These are phyloP conservation scores for Fomitopsis palustris DNA, from an alignment of 1,284 basidiomycete species.

Conservation along the genomic window DNA sequence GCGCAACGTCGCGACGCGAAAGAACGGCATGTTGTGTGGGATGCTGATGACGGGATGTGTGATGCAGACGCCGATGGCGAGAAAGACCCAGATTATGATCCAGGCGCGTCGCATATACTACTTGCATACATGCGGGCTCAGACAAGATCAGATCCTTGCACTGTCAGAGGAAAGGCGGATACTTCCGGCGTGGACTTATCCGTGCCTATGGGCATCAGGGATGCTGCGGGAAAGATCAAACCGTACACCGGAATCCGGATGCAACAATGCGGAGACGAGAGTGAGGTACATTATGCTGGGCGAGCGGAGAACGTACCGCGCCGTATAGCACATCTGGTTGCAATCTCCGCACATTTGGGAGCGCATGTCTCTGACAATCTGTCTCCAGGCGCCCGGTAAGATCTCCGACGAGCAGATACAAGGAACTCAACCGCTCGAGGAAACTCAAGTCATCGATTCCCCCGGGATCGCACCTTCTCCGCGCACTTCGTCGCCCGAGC, in stretches of 20 bases:
- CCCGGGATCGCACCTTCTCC: constrained; percentile 6
- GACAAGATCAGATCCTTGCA: neutral
- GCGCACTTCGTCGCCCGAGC: constrained; percentile 7
- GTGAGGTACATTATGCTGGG: constrained; percentile 49
- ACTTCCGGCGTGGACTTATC: constrained; percentile 15
- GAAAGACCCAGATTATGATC: constrained; percentile 23
- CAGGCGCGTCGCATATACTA: constrained; percentile 6
- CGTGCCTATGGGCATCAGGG: constrained; percentile 30
- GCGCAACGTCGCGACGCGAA: constrained; percentile 46
- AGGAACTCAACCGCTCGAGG: constrained; percentile 21
- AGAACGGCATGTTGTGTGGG: constrained; percentile 44
- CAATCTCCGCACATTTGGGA: constrained; percentile 9
- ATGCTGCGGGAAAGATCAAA: constrained; percentile 28
- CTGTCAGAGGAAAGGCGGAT: constrained; percentile 11
- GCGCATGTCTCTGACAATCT: neutral
- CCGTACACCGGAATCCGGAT: constrained; percentile 32
- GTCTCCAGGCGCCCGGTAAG: constrained; percentile 9
- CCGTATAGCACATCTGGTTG: constrained; percentile 56
- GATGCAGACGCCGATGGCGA: constrained; percentile 29
- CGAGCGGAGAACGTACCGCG: constrained; percentile 49
- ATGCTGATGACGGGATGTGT: constrained; percentile 32
- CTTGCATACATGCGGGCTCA: neutral
- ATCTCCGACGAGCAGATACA: constrained; percentile 7
- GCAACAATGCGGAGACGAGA: constrained; percentile 34
- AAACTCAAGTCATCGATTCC: constrained; percentile 26